phyloP scores from a whole-genome alignment of 2,329 filamentous ascomycete genomes.

The Fonsecaea nubica region DNA sequence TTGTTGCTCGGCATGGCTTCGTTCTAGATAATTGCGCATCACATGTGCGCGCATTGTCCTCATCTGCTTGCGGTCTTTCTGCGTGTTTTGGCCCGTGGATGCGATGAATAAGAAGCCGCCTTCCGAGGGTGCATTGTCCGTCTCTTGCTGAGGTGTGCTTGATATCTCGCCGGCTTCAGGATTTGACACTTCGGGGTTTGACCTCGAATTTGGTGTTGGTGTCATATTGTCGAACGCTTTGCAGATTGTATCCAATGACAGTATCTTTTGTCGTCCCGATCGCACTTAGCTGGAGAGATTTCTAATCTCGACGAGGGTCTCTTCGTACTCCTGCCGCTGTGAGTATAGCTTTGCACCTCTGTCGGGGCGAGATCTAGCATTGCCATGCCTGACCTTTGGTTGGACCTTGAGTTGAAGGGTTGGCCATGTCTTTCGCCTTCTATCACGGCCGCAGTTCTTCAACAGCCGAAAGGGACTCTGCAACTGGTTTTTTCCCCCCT shows the following conservation, averaged over 20 bases:
- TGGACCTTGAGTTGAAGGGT: background rate
- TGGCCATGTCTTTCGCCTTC: too few species aligned
- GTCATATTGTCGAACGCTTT: background rate
- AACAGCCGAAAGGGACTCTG: background rate
- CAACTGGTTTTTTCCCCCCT: background rate
- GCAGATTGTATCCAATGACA: background rate
- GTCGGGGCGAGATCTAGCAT: background rate
- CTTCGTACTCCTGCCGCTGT: background rate
- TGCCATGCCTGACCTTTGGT: background rate
- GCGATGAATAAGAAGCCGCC: slow-evolving; percentile 28
- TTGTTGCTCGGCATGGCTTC: slow-evolving; percentile 19
- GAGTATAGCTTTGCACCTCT: background rate
- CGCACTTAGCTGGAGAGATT: background rate
- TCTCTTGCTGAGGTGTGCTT: background rate
- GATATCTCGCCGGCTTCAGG: background rate
- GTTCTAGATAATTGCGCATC: slow-evolving; percentile 32
- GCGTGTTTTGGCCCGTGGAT: slow-evolving; percentile 14
- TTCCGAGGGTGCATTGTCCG: background rate
- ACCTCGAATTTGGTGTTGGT: background rate
- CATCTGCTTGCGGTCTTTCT: slow-evolving; percentile 17
- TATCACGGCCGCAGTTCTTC: background rate
- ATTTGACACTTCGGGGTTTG: background rate
- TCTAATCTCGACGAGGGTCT: background rate
- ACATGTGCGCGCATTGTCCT: slow-evolving; percentile 28
- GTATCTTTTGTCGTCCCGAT: background rate